These are phyloP conservation scores for Moelleriella libera DNA, from an alignment of 2,329 filamentous ascomycete genomes.

Conservation along the genomic window DNA sequence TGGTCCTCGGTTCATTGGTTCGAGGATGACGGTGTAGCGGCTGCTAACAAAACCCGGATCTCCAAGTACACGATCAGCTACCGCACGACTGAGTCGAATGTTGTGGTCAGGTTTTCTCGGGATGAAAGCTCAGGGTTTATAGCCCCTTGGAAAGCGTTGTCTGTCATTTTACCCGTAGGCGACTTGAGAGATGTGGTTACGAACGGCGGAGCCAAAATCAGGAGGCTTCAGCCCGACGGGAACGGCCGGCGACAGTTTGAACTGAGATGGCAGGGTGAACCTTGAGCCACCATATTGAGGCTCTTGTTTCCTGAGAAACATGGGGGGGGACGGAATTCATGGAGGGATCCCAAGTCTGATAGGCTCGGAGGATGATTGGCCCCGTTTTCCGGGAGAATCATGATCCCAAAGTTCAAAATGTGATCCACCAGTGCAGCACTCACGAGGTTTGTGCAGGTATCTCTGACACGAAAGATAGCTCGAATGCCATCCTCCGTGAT, in stretches of 20 bases:
- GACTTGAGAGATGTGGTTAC: conserved; percentile 11
- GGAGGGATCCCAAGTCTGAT: too few species aligned
- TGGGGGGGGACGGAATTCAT: too few species aligned
- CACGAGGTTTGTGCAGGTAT: too few species aligned
- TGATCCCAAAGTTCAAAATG: too few species aligned
- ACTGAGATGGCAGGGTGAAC: background rate
- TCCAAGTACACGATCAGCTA: conserved; percentile 18
- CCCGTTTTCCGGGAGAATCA: too few species aligned
- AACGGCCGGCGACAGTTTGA: conserved; percentile 6
- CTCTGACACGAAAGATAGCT: too few species aligned
- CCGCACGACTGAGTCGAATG: conserved; percentile 4
- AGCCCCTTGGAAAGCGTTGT: conserved; percentile 18
- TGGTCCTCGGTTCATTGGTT: conserved; percentile 18
- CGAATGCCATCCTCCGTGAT: too few species aligned
- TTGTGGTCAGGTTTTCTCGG: conserved; percentile 14
- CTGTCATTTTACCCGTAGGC: conserved; percentile 16
- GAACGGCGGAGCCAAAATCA: conserved; percentile 3
- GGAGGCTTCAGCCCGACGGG: conserved; percentile 8
- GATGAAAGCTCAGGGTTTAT: conserved; percentile 18
- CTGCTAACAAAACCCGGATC: conserved; percentile 15
- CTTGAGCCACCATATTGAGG: too few species aligned
- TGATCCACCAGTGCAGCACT: too few species aligned
- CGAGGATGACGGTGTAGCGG: conserved; percentile 23
- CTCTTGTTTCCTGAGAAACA: too few species aligned
- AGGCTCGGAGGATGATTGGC: too few species aligned